Base-by-base conservation (phyloP, 495 filamentous ascomycete species). In the Cercophora scortea region DNA sequence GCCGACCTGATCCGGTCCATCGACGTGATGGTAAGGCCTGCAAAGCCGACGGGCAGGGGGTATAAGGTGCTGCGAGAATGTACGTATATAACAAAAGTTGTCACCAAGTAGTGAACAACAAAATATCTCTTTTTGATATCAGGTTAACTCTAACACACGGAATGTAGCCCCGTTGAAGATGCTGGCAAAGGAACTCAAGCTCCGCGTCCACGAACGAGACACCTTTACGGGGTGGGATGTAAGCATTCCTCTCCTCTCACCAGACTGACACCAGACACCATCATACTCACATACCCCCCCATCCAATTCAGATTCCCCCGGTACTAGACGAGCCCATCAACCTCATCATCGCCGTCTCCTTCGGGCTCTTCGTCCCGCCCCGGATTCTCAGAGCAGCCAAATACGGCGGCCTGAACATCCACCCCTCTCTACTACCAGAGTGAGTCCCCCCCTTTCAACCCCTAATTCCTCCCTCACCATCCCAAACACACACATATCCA, bases 311-410 rank as follows among this genome's bases (percentile, higher is more conserved):
- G 82, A 79, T 81, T 45, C 86, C 87, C 8, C 55, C 60, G 36
- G 69, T 70, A 6, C 46, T 77, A n/a, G 69, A 61, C 34, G 69
- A 68, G 12, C 65, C 77, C 16, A 83, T 87, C 54, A 90, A 96
- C 63, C 74, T 98, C 42, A 84, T 98, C 52, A 78, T 97, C 35
- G 90, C 90, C 18, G 94, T 96, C n/a, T 96, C 93, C 7, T 98
- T 97, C 66, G 93, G 93, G 4, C 78, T 94, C 13, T 85, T 95
- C 46, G 82, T 98, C 9, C 94, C 93, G 1, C 79, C 81, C 6
- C 76, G 87, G 4, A 78, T 96, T 13, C 75, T 97, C 41, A 74
- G 72, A 25, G 66, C 59, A 6, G 78, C 87, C 13, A 76, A 78
- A 51, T 95, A 92, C 69, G 90, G 91, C 53, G 93, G 93, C 0